phyloP scores from a whole-genome alignment of 2,329 filamentous ascomycete genomes.

The Pestalotiopsis sp. region DNA sequence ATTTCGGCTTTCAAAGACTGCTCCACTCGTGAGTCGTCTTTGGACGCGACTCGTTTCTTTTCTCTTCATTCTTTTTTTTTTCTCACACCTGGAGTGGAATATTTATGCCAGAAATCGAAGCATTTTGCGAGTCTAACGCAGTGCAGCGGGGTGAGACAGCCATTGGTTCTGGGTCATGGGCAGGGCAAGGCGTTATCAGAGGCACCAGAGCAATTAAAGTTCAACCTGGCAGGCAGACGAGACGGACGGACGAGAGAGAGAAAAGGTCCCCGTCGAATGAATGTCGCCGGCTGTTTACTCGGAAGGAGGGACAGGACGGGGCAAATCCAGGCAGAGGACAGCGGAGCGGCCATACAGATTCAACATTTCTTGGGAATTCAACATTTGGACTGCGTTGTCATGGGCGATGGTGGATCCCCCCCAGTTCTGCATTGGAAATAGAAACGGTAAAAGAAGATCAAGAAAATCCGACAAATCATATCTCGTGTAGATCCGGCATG shows the following conservation, averaged over 20 bases:
- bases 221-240: conserved; percentile 12
- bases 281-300: too few species aligned
- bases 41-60: neutral
- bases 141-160: neutral
- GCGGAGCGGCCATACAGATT: neutral
- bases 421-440: too few species aligned
- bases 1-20: neutral
- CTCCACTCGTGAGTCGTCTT: neutral
- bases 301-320: neutral
- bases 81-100: neutral
- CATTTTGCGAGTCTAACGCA: neutral
- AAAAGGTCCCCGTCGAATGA: too few species aligned
- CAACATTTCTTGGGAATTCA: neutral
- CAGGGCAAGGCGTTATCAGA: conserved; percentile 2
- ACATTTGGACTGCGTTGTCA: neutral
- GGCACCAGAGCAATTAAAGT: conserved; percentile 7
- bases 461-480: neutral
- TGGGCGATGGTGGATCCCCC: neutral
- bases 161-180: neutral
- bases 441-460: too few species aligned
- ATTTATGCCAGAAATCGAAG: neutral
- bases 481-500: too few species aligned
- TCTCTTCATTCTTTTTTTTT: neutral
- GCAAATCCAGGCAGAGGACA: neutral
- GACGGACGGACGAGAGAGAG: too few species aligned